Base-by-base conservation (phyloP, 1,139 yeast species). In the Spathaspora jeffriesii region DNA sequence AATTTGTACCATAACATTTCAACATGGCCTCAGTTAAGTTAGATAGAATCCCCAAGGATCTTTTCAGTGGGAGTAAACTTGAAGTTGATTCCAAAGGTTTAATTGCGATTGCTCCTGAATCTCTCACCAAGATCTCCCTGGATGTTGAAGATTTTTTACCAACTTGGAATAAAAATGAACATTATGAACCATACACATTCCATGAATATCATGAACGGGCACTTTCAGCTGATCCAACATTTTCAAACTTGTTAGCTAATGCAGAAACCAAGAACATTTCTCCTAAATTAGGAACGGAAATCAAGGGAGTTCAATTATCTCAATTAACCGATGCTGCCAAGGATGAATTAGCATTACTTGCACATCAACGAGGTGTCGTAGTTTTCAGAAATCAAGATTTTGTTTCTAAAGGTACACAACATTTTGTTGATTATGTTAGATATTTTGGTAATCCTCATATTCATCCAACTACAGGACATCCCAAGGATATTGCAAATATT, bases 391-490 rank as follows among this genome's bases (percentile, higher is more conserved):
- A 81, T 52, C 91, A 85, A 64, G 84, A 86, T 57, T 76, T 84
- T 52, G 76, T 81, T 43, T 70, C 71, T 37, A 65, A 78, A 50
- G 88, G 88, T 38, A 82, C 86, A 7, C 70, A 70, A 40, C 78
- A 70, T 53, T 74, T 78, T 43, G 75, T 71, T 42, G 72, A 78
- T n/a, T 79, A 78, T 58, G 89, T 86, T 28, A 70, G 70, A 44
- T 78, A 83, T 62, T 86, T 76, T 65, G 92, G 92, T 13, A 81
- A 82, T 10, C 71, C 85, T 46, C 93, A 86, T 65, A 75, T 82
- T 47, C 93, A 87, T 59, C 89, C 91, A 43, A 83, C 89, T 3
- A 81, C 88, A 7, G 88, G 89, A 10, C 78, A 87, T 8, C 92
- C 92, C 31, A 67, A 68, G 48, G 77, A 68, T 47, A 68, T 71